Evolutionary conservation across 176 grass and related monocot genomes (phyloP).

Genomic region (Tillandsia leiboldiana): DNA sequence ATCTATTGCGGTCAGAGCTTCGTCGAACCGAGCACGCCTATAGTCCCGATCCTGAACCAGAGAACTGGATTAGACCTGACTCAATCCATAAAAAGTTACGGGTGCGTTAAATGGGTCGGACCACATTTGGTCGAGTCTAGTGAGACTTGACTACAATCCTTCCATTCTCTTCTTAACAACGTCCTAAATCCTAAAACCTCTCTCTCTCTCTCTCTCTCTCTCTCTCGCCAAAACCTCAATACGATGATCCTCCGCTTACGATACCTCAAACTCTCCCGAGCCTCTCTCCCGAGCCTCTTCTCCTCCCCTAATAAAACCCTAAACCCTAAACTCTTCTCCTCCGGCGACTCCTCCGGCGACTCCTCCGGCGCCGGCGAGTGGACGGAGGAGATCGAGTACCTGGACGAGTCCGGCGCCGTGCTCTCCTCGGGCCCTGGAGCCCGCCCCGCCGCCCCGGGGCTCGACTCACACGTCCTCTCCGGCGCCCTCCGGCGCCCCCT

Average conservation of each 20-base stretch:
- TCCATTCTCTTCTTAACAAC: too few species aligned
- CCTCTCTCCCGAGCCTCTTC: constrained; percentile 3
- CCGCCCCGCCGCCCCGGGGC: constrained; percentile 54
- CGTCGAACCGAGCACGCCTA: too few species aligned
- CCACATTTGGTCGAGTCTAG: too few species aligned
- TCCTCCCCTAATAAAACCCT: not conserved
- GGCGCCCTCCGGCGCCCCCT: constrained; percentile 61
- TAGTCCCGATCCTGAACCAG: too few species aligned
- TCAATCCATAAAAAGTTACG: too few species aligned
- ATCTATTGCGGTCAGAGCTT: too few species aligned
- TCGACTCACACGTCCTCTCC: constrained; percentile 61
- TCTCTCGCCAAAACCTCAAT: not conserved
- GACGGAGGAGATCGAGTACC: constrained; percentile 82
- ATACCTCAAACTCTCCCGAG: not conserved
- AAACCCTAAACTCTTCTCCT: constrained; percentile 11
- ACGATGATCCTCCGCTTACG: not conserved
- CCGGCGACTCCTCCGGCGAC: too few species aligned
- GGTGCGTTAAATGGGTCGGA: too few species aligned
- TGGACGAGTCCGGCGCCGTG: constrained; percentile 66
- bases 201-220: not conserved
- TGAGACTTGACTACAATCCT: too few species aligned
- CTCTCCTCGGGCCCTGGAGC: constrained; percentile 55
- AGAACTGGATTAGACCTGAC: too few species aligned
- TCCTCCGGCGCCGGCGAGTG: constrained; percentile 22
- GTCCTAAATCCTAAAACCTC: too few species aligned